Evolutionary conservation across 495 filamentous ascomycete genomes (phyloP).

Genomic region (Aspergillus sparsus): DNA sequence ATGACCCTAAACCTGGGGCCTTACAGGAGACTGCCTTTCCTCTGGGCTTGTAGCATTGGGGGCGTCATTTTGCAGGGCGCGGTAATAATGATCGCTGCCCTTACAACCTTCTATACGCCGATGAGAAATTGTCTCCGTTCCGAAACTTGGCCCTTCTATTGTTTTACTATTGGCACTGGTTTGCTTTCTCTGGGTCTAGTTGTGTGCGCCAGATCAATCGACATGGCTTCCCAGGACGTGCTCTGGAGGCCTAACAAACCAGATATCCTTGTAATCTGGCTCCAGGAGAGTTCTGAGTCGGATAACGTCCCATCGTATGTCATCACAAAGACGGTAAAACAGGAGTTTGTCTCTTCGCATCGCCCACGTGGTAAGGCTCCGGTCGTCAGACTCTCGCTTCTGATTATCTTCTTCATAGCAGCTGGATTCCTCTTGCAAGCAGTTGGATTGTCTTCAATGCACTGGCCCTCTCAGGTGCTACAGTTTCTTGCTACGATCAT

Average conservation of each 20-base stretch:
- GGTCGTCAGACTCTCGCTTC: background rate
- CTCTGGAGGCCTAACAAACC: background rate
- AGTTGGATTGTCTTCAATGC: background rate
- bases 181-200: background rate
- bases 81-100: background rate
- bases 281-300: background rate
- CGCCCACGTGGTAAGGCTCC: background rate
- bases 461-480: background rate
- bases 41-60: background rate
- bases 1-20: background rate
- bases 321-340: background rate
- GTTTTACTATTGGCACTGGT: too few relatives aligned
- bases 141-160: too few relatives aligned
- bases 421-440: background rate
- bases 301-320: background rate
- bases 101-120: background rate
- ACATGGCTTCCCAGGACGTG: background rate
- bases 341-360: background rate
- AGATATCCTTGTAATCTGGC: background rate
- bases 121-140: background rate
- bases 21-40: background rate
- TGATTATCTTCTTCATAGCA: background rate
- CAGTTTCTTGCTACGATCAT: background rate
- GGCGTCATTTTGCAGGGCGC: background rate
- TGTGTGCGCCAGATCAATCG: background rate